These are phyloP conservation scores for Hevea brasiliensis DNA, from an alignment of 345 rosid species.

Conservation along the genomic window DNA sequence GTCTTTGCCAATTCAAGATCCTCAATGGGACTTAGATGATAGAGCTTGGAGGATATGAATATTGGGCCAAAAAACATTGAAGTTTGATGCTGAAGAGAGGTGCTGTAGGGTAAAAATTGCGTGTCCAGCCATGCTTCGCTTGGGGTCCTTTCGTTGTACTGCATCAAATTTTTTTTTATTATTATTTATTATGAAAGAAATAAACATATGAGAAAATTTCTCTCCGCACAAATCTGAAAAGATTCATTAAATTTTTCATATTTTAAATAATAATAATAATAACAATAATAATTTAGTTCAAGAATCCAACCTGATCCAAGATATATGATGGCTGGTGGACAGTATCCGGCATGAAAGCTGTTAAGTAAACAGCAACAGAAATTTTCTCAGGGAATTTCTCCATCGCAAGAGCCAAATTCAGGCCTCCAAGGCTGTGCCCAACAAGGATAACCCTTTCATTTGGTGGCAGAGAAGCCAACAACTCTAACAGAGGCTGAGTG, in stretches of 20 bases:
- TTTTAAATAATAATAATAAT: too few relatives aligned
- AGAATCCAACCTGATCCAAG: conserved; percentile 23
- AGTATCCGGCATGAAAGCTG: conserved; percentile 34
- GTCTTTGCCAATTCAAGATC: conserved; percentile 23
- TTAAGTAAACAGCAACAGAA: conserved; percentile 21
- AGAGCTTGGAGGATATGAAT: conserved; percentile 18
- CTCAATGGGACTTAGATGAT: conserved; percentile 20
- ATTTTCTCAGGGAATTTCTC: conserved; percentile 29
- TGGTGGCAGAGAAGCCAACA: conserved; percentile 14
- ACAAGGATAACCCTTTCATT: conserved; percentile 34
- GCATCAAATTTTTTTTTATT: too few relatives aligned
- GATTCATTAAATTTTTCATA: too few relatives aligned
- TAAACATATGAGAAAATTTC: too few relatives aligned
- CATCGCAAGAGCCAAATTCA: conserved; percentile 31
- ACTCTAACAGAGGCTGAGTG: conserved; percentile 21
- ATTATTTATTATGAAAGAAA: too few relatives aligned
- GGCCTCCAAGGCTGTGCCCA: conserved; percentile 39
- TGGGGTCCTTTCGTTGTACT: conserved; percentile 9
- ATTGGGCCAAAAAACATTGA: conserved; percentile 27
- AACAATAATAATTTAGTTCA: too few relatives aligned
- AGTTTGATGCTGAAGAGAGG: background rate
- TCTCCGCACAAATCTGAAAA: too few relatives aligned
- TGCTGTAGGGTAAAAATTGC: conserved; percentile 23
- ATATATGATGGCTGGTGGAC: conserved; percentile 7
- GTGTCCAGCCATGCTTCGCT: conserved; percentile 32